Evolutionary conservation across 345 rosid species (phyloP).

Genomic region (Crucihimalaya himalaica): DNA sequence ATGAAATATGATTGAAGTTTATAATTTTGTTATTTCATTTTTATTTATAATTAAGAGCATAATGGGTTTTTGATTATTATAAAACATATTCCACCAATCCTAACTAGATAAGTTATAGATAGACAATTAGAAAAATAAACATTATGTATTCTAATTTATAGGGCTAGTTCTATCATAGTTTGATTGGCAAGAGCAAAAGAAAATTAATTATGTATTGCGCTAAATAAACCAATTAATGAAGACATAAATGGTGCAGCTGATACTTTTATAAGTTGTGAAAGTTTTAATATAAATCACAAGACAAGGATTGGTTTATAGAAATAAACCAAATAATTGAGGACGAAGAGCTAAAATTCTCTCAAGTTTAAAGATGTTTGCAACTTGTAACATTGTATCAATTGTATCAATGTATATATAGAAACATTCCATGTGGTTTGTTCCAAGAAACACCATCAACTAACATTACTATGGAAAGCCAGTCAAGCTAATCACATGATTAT

Average conservation of each 20-base stretch:
- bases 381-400: neutral
- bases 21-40: no score
- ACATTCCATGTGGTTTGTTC: constrained; percentile 42
- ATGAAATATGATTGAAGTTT: no score
- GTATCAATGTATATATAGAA: constrained; percentile 7
- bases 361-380: constrained; percentile 11
- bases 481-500: constrained; percentile 40
- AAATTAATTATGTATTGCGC: neutral
- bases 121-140: no score
- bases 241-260: neutral
- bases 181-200: neutral
- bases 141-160: no score
- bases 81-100: no score
- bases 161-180: neutral
- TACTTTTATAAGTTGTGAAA: neutral
- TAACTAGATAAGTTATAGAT: no score
- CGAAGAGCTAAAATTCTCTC: neutral
- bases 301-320: neutral
- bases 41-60: no score
- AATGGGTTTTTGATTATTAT: no score
- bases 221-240: neutral
- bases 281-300: neutral
- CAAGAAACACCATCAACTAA: constrained; percentile 18
- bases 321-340: neutral
- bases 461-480: constrained; percentile 30